phyloP scores from a whole-genome alignment of 176 grass and related monocot genomes.

The Avena insularis region DNA sequence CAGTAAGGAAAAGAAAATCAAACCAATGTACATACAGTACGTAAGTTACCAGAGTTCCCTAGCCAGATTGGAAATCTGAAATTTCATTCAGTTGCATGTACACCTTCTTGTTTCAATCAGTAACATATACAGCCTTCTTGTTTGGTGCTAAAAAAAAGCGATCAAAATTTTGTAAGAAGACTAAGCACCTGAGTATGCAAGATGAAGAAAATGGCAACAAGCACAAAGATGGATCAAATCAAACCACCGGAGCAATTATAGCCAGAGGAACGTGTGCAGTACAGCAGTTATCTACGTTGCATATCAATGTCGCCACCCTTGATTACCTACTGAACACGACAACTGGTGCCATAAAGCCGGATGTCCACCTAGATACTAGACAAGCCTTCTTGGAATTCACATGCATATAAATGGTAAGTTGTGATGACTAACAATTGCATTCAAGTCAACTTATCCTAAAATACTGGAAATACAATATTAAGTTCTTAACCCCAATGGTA shows the following conservation, averaged over 20 bases:
- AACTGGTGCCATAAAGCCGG: not conserved
- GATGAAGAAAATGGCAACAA: not conserved
- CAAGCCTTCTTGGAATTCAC: not conserved
- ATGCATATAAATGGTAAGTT: slow-evolving; percentile 1
- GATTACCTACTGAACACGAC: not conserved
- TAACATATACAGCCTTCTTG: not conserved
- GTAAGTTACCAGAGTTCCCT: slow-evolving; percentile 3
- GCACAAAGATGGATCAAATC: not conserved
- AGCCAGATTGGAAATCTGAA: not conserved
- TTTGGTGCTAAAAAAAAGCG: not conserved
- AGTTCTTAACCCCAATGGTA: not conserved
- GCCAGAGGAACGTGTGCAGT: not conserved
- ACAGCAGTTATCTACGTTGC: not conserved
- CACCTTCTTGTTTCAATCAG: not conserved
- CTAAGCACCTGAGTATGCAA: not conserved
- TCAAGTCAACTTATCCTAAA: not conserved
- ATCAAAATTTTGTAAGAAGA: not conserved
- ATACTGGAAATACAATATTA: not conserved
- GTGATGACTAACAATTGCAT: not conserved
- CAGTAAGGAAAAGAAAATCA: not conserved
- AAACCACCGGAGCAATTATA: not conserved
- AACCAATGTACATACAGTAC: not conserved
- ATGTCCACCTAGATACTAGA: not conserved
- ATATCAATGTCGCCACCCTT: not conserved
- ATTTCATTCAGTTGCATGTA: not conserved